Evolutionary conservation across 2,329 filamentous ascomycete genomes (phyloP).

Genomic region (Didymella pomorum): DNA sequence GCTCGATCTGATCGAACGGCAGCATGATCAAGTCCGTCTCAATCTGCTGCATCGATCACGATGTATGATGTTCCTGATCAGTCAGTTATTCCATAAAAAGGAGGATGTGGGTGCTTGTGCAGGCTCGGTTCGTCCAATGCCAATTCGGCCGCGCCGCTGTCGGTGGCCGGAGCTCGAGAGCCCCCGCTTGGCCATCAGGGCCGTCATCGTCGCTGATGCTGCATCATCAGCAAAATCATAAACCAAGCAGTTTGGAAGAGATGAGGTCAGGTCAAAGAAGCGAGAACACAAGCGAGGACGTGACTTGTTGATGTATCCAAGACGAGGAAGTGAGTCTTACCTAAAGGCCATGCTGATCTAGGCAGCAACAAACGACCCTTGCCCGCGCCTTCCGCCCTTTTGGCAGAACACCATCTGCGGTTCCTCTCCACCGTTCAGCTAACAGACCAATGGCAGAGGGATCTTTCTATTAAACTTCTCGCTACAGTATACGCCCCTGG

Average conservation of each 20-base stretch:
- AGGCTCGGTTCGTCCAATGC: neutral
- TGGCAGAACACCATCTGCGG: neutral
- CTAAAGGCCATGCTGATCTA: neutral
- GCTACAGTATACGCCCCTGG: neutral
- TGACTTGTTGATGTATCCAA: neutral
- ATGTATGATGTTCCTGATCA: neutral
- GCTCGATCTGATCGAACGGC: neutral
- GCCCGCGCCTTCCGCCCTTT: neutral
- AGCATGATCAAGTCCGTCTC: neutral
- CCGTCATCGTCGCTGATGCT: neutral
- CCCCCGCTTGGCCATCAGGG: neutral
- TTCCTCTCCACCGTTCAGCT: neutral
- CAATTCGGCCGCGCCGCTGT: neutral
- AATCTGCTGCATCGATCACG: neutral
- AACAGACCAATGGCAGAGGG: too few relatives aligned
- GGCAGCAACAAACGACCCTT: slow-evolving; percentile 4
- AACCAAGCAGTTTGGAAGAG: neutral
- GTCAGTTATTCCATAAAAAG: neutral
- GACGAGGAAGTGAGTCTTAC: slow-evolving; percentile 3
- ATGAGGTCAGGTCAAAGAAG: neutral
- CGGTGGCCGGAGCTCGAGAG: neutral
- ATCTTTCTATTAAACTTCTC: too few relatives aligned
- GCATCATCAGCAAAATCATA: neutral
- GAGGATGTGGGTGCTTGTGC: neutral
- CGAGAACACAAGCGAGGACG: neutral